A percentile compares a stretch with the other conserved stretches of the same genome.
phyloP scores from a whole-genome alignment of 495 filamentous ascomycete genomes.

The Beverwykella pulmonaria region DNA sequence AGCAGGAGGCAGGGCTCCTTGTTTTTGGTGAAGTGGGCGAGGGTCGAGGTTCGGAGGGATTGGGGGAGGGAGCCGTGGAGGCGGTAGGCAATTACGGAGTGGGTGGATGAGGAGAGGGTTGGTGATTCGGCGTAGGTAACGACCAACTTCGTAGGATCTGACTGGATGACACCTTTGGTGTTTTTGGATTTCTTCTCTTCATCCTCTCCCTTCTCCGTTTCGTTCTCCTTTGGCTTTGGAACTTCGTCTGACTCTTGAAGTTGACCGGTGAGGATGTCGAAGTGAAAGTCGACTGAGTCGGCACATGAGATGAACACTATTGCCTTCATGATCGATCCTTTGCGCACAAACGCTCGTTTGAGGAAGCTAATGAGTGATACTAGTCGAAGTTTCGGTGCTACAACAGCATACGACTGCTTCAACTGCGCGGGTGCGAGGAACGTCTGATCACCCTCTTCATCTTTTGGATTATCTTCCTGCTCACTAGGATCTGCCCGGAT shows the following conservation, averaged over 20 bases:
- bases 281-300: conserved; percentile 96
- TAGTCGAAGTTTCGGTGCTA: conserved; percentile 84
- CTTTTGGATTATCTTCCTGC: conserved; percentile 45
- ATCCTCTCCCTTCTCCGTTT: conserved; percentile 13
- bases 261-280: conserved; percentile 72
- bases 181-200: conserved; percentile 7
- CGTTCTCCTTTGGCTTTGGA: conserved; percentile 19
- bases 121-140: conserved; percentile 29
- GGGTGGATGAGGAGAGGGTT: conserved; percentile 33
- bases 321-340: conserved; percentile 87
- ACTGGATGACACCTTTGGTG: conserved; percentile 24
- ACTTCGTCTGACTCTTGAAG: conserved; percentile 33
- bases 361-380: conserved; percentile 83
- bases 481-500: conserved; percentile 68
- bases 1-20: conserved; percentile 75
- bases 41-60: conserved; percentile 78
- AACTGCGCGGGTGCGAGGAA: conserved; percentile 92
- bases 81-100: conserved; percentile 68
- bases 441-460: conserved; percentile 52
- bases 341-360: conserved; percentile 81
- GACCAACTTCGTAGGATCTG: conserved; percentile 39
- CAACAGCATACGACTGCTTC: conserved; percentile 83
- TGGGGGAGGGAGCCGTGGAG: conserved; percentile 95
- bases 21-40: conserved; percentile 68
- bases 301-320: conserved; percentile 97